Evolutionary conservation across 257 asterid genomes (phyloP).

Genomic region (Plantago ovata): DNA sequence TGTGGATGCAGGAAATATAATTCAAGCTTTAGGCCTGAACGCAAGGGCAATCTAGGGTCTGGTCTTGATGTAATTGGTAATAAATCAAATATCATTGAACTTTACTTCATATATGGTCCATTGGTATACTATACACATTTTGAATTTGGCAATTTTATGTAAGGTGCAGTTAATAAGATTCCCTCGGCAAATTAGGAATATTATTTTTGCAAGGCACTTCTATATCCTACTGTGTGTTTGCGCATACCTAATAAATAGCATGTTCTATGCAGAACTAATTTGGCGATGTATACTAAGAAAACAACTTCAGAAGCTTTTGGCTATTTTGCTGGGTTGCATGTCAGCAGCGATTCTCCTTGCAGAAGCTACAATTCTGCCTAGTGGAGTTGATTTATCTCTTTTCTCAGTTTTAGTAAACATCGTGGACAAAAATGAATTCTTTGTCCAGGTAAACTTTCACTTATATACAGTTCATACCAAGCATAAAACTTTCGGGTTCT

Average conservation of each 20-base stretch:
- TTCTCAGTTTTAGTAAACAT: constrained; percentile 62
- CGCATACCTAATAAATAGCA: constrained; percentile 11
- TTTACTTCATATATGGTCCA: neutral
- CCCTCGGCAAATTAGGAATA: neutral
- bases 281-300: constrained; percentile 66
- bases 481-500: neutral
- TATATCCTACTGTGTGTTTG: neutral
- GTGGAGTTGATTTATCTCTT: constrained; percentile 64
- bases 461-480: neutral
- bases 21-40: constrained; percentile 68
- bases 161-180: constrained; percentile 15
- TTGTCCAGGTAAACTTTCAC: constrained; percentile 58
- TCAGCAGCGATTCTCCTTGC: constrained; percentile 74
- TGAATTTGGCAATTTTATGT: constrained; percentile 6
- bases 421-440: constrained; percentile 40
- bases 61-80: constrained; percentile 58
- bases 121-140: neutral
- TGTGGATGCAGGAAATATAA: constrained; percentile 47
- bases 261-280: constrained; percentile 44
- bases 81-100: constrained; percentile 20
- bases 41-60: constrained; percentile 64
- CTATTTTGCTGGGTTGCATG: constrained; percentile 65
- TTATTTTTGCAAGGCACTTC: neutral
- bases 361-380: constrained; percentile 77
- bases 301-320: constrained; percentile 56